These are phyloP conservation scores for Geotrichum histeridarum DNA, from an alignment of 1,139 yeast species.

Conservation along the genomic window DNA sequence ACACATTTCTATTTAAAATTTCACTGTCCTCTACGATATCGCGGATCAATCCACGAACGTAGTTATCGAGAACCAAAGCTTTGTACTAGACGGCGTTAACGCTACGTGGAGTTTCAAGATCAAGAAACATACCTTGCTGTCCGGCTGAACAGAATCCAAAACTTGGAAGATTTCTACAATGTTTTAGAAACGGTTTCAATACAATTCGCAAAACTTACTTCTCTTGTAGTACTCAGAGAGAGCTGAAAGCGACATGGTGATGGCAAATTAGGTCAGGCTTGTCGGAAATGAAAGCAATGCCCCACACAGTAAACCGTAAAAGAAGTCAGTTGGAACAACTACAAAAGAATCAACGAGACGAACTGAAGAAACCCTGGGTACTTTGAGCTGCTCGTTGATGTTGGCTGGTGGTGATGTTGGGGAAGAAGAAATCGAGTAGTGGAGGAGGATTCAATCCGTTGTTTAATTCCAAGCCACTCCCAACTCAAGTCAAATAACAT, in stretches of 20 bases:
- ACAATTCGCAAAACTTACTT: background rate
- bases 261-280: background rate
- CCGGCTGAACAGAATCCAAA: conserved; percentile 37
- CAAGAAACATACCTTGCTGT: conserved; percentile 26
- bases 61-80: conserved; percentile 41
- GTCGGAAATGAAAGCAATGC: too few species aligned
- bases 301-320: too few species aligned
- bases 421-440: too few species aligned
- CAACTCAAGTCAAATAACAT: too few species aligned
- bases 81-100: conserved; percentile 34
- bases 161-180: conserved; percentile 22
- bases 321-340: too few species aligned
- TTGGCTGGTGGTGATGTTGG: too few species aligned
- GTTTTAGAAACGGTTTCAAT: background rate
- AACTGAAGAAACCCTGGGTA: too few species aligned
- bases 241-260: conserved; percentile 16
- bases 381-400: too few species aligned
- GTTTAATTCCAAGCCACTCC: too few species aligned
- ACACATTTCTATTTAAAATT: conserved; percentile 38
- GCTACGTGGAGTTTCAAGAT: background rate
- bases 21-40: conserved; percentile 39
- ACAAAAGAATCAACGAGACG: too few species aligned
- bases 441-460: too few species aligned
- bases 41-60: conserved; percentile 36
- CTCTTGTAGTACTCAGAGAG: conserved; percentile 17